These are phyloP conservation scores for Xylaria palmicola DNA, from an alignment of 495 filamentous ascomycete genomes.

Conservation along the genomic window DNA sequence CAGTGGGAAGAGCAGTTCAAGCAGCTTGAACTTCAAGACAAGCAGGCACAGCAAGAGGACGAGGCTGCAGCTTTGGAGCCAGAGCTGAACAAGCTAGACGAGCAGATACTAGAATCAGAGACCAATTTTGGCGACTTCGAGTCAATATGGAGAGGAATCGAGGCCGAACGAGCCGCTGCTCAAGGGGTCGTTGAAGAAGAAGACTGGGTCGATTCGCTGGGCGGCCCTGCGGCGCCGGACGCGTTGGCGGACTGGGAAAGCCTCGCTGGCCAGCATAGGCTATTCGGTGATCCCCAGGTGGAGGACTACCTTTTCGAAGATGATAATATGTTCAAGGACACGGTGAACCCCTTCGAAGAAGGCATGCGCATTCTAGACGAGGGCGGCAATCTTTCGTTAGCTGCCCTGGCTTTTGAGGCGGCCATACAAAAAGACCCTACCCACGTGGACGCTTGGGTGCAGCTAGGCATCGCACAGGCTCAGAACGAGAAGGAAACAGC, in stretches of 20 bases:
- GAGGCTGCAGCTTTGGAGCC: slow-evolving; percentile 76
- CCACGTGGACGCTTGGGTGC: slow-evolving; percentile 89
- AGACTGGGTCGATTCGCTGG: slow-evolving; percentile 60
- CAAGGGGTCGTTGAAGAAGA: slow-evolving; percentile 71
- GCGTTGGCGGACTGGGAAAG: slow-evolving; percentile 53
- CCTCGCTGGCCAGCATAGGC: slow-evolving; percentile 53
- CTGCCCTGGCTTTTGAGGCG: slow-evolving; percentile 95
- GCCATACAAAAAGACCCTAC: slow-evolving; percentile 85
- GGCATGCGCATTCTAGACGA: slow-evolving; percentile 87
- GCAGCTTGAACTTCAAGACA: slow-evolving; percentile 74
- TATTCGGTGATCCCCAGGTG: slow-evolving; percentile 67
- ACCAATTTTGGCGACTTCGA: slow-evolving; percentile 81
- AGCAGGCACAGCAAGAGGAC: slow-evolving; percentile 57
- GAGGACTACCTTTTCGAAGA: slow-evolving; percentile 94
- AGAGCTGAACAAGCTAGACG: slow-evolving; percentile 85
- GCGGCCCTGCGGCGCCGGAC: slow-evolving; percentile 69
- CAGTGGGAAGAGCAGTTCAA: slow-evolving; percentile 97
- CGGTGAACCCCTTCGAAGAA: slow-evolving; percentile 81
- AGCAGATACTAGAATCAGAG: slow-evolving; percentile 50
- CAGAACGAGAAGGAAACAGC: slow-evolving; percentile 98
- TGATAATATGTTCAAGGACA: slow-evolving; percentile 78
- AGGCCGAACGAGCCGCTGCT: slow-evolving; percentile 72
- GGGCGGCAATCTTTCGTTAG: slow-evolving; percentile 90
- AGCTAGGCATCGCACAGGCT: slow-evolving; percentile 86
- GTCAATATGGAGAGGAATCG: slow-evolving; percentile 80